Evolutionary conservation across 257 asterid species (phyloP), one percentile per base, ranked within the genome.

Genomic region (Solanum rostratum): DNA sequence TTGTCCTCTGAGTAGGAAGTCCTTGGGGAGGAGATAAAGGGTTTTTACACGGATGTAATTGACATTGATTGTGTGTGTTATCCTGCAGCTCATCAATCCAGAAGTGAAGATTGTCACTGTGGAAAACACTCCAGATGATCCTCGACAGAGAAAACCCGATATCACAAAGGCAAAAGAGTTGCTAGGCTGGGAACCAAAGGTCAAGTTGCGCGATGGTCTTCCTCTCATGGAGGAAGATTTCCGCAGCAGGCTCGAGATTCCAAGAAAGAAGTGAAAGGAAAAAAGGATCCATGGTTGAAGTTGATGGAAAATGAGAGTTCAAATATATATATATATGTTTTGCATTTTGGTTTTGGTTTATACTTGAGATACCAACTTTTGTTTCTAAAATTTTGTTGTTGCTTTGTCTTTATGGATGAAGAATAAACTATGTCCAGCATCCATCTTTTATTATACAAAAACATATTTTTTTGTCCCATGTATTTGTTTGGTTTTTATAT

Each of bases 51-150:
- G n/a, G n/a, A n/a, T n/a, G n/a, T n/a, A 33, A 0, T 29, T 27
- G 45, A 43, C 65, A 37, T 65, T 24, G 69, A 16, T 46, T 19
- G n/a, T n/a, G 11, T 8, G 37, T 53, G 71, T 29, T 69, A 30
- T 16, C 5, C 10, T 88, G 90, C 90, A 95, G 99, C 90, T 94
- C 92, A 96, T 96, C 80, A 93, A 92, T 70, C 99, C 99, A 7
- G 86, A 89, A 1, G 97, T 96, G 92, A 76, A 91, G 46, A 93
- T 96, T 62, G 84, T 92, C 24, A 92, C 87, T 0, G 99, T 96
- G 89, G 98, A 96, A 88, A 96, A 96, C 88, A 96, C 99, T 0
- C 99, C 99, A 13, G 99, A 96, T n/a, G 99, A 96, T 87, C 98
- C 99, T 62, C 95, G 98, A 6, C 99, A 94, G 80, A 90, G 99